phyloP scores from a whole-genome alignment of 2,329 filamentous ascomycete genomes.

The Stachybotrys chartarum region DNA sequence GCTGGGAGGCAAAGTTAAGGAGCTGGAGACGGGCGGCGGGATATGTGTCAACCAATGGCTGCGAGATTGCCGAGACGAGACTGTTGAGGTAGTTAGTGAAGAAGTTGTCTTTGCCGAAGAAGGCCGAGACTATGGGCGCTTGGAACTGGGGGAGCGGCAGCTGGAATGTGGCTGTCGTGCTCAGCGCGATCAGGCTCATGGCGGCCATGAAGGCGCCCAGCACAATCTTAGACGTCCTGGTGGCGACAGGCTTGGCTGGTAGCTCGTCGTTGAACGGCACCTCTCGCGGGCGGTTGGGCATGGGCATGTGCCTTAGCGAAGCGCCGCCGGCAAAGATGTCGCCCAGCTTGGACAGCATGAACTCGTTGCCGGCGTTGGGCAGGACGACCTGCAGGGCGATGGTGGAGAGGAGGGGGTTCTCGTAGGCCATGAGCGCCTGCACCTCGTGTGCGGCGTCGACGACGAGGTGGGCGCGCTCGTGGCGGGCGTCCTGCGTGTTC shows the following conservation, averaged over 20 bases:
- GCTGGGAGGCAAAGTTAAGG: conserved; percentile 1
- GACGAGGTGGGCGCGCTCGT: conserved; percentile 1
- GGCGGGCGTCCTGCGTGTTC: conserved; percentile 10
- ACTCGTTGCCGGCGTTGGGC: background rate
- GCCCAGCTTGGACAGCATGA: background rate
- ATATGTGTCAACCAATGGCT: too few species aligned
- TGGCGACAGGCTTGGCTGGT: background rate
- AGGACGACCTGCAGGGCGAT: background rate
- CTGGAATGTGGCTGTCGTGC: background rate
- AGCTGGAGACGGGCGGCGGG: too few species aligned
- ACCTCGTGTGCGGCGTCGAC: background rate
- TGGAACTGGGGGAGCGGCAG: too few species aligned
- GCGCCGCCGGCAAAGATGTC: background rate
- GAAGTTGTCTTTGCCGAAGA: too few species aligned
- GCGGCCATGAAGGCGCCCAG: background rate
- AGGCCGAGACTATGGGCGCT: too few species aligned
- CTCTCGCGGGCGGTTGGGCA: background rate
- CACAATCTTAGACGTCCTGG: background rate
- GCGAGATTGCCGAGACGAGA: too few species aligned
- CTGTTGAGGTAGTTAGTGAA: too few species aligned
- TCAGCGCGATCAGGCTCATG: background rate
- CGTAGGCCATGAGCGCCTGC: conserved; percentile 1
- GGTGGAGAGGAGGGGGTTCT: background rate
- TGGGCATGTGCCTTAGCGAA: background rate
- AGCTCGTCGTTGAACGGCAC: background rate